Evolutionary conservation across 75 land plant genomes (phyloP).

Genomic region (Pseudotsuga menziesii): DNA sequence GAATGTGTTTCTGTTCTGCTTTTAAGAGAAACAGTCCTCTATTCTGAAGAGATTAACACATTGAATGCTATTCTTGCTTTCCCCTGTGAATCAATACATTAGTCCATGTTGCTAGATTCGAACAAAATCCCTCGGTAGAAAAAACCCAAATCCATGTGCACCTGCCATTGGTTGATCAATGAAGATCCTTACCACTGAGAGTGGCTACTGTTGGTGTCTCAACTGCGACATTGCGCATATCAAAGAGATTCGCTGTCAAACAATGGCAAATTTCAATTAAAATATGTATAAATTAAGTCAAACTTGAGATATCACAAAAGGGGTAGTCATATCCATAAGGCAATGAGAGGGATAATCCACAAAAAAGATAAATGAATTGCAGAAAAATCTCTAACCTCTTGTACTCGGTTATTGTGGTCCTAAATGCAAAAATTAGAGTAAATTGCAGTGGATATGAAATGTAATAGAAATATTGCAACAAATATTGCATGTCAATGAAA

Average conservation of each 20-base stretch:
- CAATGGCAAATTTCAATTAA: constrained; percentile 4
- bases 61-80: too few relatives aligned
- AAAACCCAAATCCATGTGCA: background rate
- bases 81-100: background rate
- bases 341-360: background rate
- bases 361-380: background rate
- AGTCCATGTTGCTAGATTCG: background rate
- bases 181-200: constrained; percentile 33
- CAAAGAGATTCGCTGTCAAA: constrained; percentile 60
- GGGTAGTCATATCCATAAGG: background rate
- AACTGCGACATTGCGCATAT: constrained; percentile 73
- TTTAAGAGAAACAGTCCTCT: too few relatives aligned
- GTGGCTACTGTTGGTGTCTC: constrained; percentile 60
- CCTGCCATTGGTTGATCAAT: background rate
- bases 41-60: too few relatives aligned
- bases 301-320: background rate
- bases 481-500: background rate
- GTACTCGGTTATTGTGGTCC: background rate
- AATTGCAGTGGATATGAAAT: background rate
- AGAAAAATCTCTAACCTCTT: background rate
- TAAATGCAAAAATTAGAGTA: background rate
- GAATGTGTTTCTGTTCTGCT: too few relatives aligned
- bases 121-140: background rate
- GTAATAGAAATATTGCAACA: background rate
- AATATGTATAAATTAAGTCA: background rate